Evolutionary conservation across 768 basidiomycete species (phyloP).

Genomic region (Suillus weaverae): DNA sequence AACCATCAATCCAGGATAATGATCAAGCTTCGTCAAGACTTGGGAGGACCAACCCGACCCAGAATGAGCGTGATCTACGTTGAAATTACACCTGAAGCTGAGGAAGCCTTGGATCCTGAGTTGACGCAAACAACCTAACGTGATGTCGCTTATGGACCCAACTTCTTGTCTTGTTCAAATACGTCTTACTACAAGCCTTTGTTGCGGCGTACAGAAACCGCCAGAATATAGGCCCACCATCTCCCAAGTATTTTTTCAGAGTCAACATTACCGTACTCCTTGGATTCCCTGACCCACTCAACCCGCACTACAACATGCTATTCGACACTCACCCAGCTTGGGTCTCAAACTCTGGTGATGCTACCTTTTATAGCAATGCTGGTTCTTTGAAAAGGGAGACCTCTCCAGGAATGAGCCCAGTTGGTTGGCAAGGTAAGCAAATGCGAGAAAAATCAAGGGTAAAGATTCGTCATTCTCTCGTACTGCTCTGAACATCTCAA

Average conservation of each 20-base stretch:
- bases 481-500: not conserved
- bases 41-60: not conserved
- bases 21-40: not conserved
- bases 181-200: conserved; percentile 46
- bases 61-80: not conserved
- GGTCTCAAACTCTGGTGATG: conserved; percentile 40
- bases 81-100: not conserved
- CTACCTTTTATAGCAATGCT: not conserved
- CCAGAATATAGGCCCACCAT: conserved; percentile 66
- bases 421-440: not conserved
- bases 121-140: no score
- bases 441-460: not conserved
- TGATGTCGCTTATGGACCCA: conserved; percentile 50
- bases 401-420: not conserved
- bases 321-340: conserved; percentile 84
- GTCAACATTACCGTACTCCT: conserved; percentile 45
- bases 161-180: conserved; percentile 31
- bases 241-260: conserved; percentile 58
- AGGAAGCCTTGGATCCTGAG: not conserved
- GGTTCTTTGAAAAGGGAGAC: not conserved
- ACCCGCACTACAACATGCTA: conserved; percentile 72
- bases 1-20: not conserved
- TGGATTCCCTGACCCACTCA: conserved; percentile 55
- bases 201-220: conserved; percentile 59
- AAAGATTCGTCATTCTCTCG: not conserved